phyloP scores from a whole-genome alignment of 2,329 filamentous ascomycete genomes.

The Fusarium sterilihyphosum region DNA sequence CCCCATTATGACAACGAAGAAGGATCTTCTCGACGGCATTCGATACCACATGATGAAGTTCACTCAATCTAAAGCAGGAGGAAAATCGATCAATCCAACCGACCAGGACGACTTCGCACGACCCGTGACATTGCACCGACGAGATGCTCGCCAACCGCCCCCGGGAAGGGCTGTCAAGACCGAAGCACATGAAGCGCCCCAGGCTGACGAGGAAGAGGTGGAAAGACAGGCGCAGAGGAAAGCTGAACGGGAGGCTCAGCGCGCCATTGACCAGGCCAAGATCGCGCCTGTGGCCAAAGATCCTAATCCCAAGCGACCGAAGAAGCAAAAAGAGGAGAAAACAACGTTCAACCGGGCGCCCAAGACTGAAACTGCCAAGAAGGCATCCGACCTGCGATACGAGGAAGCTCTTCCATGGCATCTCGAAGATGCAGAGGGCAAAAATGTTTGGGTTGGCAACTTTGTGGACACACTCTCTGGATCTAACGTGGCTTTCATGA shows the following conservation, averaged over 20 bases:
- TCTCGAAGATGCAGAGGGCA: slow-evolving; percentile 94
- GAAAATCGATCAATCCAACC: slow-evolving; percentile 73
- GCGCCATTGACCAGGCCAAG: slow-evolving; percentile 87
- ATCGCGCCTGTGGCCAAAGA: slow-evolving; percentile 85
- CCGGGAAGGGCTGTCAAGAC: slow-evolving; percentile 72
- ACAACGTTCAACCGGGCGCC: slow-evolving; percentile 88
- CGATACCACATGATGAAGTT: slow-evolving; percentile 91
- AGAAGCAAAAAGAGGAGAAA: slow-evolving; percentile 83
- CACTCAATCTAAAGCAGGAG: slow-evolving; percentile 63
- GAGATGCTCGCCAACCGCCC: slow-evolving; percentile 79
- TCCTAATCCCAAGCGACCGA: slow-evolving; percentile 57
- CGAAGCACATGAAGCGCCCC: slow-evolving; percentile 57
- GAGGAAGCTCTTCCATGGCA: slow-evolving; percentile 98
- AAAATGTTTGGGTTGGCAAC: slow-evolving; percentile 91
- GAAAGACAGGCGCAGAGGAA: slow-evolving; percentile 75
- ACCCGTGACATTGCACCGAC: slow-evolving; percentile 87
- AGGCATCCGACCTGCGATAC: slow-evolving; percentile 78
- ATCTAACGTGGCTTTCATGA: slow-evolving; percentile 81
- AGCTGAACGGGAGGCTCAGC: slow-evolving; percentile 84
- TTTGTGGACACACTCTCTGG: slow-evolving; percentile 91
- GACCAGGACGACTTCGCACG: slow-evolving; percentile 83
- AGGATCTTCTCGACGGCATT: slow-evolving; percentile 78
- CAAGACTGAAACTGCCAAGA: slow-evolving; percentile 81
- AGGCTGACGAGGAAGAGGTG: slow-evolving; percentile 66
- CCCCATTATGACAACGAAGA: slow-evolving; percentile 85